Percentiles rank a stretch among this genome's conserved stretches.
These are phyloP conservation scores for Polyplosphaeria fusca DNA, from an alignment of 495 filamentous ascomycete species.

Conservation along the genomic window DNA sequence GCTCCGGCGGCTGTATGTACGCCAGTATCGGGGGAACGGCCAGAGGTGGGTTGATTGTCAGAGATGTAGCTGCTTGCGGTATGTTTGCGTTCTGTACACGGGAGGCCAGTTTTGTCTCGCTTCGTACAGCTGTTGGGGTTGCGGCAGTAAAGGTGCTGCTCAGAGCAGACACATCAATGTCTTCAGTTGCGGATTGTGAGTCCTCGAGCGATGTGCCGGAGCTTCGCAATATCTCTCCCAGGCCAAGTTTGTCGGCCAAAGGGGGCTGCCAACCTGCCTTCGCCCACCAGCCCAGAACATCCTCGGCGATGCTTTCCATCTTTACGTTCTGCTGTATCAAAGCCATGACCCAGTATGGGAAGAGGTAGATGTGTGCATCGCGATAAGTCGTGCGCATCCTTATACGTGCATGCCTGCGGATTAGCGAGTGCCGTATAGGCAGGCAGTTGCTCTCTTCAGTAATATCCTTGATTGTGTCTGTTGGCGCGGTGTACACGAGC, in stretches of 20 bases:
- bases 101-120: slow-evolving; percentile 42
- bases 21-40: slow-evolving; percentile 68
- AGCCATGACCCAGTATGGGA: slow-evolving; percentile 88
- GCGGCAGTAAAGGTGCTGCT: slow-evolving; percentile 50
- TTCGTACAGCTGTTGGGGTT: not conserved
- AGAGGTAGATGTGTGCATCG: slow-evolving; percentile 89
- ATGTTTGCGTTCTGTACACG: slow-evolving; percentile 37
- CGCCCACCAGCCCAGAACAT: slow-evolving; percentile 91
- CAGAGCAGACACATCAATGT: slow-evolving; percentile 61
- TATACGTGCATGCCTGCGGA: slow-evolving; percentile 67
- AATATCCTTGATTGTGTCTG: slow-evolving; percentile 78
- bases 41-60: slow-evolving; percentile 28
- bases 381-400: slow-evolving; percentile 75
- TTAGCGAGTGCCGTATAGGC: slow-evolving; percentile 66
- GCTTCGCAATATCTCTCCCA: slow-evolving; percentile 60
- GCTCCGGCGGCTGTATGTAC: slow-evolving; percentile 63
- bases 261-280: slow-evolving; percentile 88
- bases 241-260: slow-evolving; percentile 69
- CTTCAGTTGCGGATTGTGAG: slow-evolving; percentile 46
- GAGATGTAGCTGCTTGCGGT: slow-evolving; percentile 8
- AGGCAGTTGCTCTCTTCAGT: slow-evolving; percentile 67
- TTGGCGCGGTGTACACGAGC: slow-evolving; percentile 72
- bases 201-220: slow-evolving; percentile 39
- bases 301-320: slow-evolving; percentile 84
- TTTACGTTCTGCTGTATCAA: slow-evolving; percentile 72